Percentiles rank a stretch among this genome's conserved stretches.
phyloP scores from a whole-genome alignment of 495 filamentous ascomycete genomes.

The Staphylotrichum longicolle region DNA sequence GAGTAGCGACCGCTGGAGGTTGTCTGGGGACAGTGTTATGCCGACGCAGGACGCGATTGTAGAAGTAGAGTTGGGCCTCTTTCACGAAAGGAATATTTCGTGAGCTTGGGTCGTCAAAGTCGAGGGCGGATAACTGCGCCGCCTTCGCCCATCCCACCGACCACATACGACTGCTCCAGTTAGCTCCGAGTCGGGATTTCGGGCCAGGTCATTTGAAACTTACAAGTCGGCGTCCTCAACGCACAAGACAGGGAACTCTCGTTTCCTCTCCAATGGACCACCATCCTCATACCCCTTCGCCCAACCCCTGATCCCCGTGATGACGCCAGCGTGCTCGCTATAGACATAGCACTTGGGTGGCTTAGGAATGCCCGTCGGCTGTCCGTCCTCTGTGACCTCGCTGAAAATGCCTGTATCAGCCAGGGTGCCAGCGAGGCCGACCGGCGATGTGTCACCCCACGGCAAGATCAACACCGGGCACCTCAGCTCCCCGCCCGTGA shows the following conservation, averaged over 20 bases:
- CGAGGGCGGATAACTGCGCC: constrained; percentile 25
- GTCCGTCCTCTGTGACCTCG: constrained; percentile 10
- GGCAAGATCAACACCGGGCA: constrained; percentile 45
- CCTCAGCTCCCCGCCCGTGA: constrained; percentile 26
- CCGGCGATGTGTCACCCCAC: constrained; percentile 32
- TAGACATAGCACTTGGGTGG: constrained; percentile 41
- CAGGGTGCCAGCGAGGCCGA: constrained; percentile 36
- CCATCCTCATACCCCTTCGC: constrained; percentile 41
- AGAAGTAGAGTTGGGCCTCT: constrained; percentile 25
- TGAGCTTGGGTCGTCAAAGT: constrained; percentile 28
- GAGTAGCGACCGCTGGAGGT: no score
- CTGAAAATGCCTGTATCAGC: constrained; percentile 36
- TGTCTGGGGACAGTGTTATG: not conserved
- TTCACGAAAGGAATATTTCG: constrained; percentile 19
- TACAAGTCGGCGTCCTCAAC: constrained; percentile 34
- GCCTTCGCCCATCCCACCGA: constrained; percentile 33
- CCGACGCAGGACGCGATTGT: not conserved
- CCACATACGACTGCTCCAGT: constrained; percentile 17
- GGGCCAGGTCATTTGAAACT: not conserved
- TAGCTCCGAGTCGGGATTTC: not conserved
- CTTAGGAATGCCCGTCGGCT: not conserved
- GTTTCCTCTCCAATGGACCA: constrained; percentile 32
- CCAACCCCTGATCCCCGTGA: constrained; percentile 39
- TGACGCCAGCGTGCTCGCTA: constrained; percentile 1
- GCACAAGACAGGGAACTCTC: constrained; percentile 46